Evolutionary conservation across 352 stramenopile genomes (phyloP), one percentile per base, ranked within the genome.

Genomic region (Phytophthora ramorum): DNA sequence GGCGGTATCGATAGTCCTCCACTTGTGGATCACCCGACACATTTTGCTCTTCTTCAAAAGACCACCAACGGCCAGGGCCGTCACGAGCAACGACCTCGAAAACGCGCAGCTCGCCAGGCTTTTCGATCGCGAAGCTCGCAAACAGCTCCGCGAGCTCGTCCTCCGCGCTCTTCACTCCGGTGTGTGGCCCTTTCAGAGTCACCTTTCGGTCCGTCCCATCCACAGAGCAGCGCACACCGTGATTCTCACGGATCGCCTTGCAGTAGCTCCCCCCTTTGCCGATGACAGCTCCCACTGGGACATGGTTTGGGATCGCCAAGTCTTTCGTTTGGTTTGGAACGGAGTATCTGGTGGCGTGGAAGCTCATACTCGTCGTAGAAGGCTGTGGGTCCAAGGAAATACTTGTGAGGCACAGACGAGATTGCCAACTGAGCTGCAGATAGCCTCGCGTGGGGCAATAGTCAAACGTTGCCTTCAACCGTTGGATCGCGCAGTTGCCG

Each of bases 281-380:
- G 37, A 85, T 85, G 32, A 85, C 71, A 50, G 59, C 71, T 4
- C 76, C 76, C 6, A 82, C 60, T n/a, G 63, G 60, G 6, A 85
- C 61, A 35, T 75, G 50, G 7, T 70, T 43, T 0, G 76, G 71
- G n/a, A 85, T 82, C 0, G 35, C 17, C 26, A 84, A 10, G 20
- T 51, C 10, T 30, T 77, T 80, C 2, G 32, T 62, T 44, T 64
- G 35, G 41, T 20, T 64, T 3, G 5, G 4, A 53, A 16, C 22
- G 7, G 28, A 63, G 5, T 22, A 20, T 10, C 24, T 16, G 2
- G 48, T 46, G 10, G 14, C 17, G 4, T 43, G 52, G 14, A 37
- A 71, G 26, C 45, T 74, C 69, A 74, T 73, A 5, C 35, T 44
- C 34, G 2, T 32, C 2, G 8, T 44, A 7, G 17, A 26, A 24